phyloP scores from a whole-genome alignment of 352 stramenopile genomes.

The Halophytophthora batemanensis region DNA sequence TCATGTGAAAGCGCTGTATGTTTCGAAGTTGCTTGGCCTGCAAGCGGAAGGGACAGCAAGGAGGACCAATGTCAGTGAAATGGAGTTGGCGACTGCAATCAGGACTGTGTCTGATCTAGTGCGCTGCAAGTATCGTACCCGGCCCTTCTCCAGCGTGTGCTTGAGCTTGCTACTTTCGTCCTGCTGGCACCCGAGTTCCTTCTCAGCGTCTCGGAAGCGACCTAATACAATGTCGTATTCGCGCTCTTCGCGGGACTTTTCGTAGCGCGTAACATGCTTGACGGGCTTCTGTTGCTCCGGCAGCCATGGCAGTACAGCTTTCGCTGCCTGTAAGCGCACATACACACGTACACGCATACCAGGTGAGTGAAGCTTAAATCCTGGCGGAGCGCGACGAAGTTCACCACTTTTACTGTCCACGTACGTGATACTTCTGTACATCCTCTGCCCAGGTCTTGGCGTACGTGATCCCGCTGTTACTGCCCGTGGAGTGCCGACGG shows the following conservation, averaged over 20 bases:
- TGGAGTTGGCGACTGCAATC: not conserved
- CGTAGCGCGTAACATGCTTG: constrained; percentile 64
- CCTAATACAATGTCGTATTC: constrained; percentile 68
- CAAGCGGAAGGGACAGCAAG: not conserved
- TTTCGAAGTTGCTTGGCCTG: constrained; percentile 61
- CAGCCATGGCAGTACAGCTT: constrained; percentile 54
- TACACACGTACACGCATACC: constrained; percentile 8
- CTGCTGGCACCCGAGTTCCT: constrained; percentile 27
- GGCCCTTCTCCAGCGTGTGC: constrained; percentile 35
- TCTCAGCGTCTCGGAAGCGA: constrained; percentile 63
- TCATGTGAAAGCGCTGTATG: constrained; percentile 63
- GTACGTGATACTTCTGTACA: constrained; percentile 57
- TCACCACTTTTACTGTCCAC: not conserved
- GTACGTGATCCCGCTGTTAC: constrained; percentile 24
- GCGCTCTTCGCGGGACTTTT: constrained; percentile 65
- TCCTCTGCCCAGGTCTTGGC: constrained; percentile 52
- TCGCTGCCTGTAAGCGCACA: constrained; percentile 36
- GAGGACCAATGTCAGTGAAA: not conserved
- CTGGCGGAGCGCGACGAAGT: too few relatives aligned
- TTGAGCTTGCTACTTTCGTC: constrained; percentile 35
- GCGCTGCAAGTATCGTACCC: constrained; percentile 18
- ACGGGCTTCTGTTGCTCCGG: constrained; percentile 50
- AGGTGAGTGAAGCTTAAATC: too few relatives aligned
- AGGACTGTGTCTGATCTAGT: not conserved
- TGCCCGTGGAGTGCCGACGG: constrained; percentile 8